phyloP scores from a whole-genome alignment of 2,329 filamentous ascomycete genomes.

The Fusarium coffeatum region DNA sequence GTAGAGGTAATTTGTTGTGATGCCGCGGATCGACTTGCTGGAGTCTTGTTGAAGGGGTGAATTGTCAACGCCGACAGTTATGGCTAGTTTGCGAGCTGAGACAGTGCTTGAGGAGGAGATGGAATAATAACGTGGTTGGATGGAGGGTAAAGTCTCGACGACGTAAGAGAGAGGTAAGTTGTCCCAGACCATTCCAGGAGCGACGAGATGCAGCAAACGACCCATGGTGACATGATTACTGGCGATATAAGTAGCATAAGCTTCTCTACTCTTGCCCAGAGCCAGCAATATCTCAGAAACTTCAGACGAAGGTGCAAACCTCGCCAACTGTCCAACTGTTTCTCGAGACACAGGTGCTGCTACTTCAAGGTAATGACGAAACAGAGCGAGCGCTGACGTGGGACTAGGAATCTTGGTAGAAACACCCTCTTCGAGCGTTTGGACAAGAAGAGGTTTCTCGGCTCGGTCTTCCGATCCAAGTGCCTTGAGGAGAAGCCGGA shows the following conservation, averaged over 20 bases:
- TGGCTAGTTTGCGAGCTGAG: conserved; percentile 40
- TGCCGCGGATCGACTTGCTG: conserved; percentile 29
- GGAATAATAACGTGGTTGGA: conserved; percentile 67
- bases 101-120: conserved; percentile 67
- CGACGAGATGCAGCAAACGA: conserved; percentile 37
- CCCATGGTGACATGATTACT: conserved; percentile 45
- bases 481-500: conserved; percentile 46
- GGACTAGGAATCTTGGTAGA: conserved; percentile 52
- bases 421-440: conserved; percentile 34
- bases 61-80: conserved; percentile 40
- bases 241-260: conserved; percentile 34
- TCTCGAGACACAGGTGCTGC: conserved; percentile 54
- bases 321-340: conserved; percentile 49
- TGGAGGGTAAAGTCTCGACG: conserved; percentile 64
- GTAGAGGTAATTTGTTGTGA: conserved; percentile 47
- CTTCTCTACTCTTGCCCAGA: conserved; percentile 37
- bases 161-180: conserved; percentile 60
- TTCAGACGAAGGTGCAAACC: conserved; percentile 65
- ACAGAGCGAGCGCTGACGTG: conserved; percentile 53
- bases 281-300: conserved; percentile 42
- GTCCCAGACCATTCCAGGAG: conserved; percentile 35
- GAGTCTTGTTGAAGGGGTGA: conserved; percentile 29
- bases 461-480: conserved; percentile 42
- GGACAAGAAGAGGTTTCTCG: conserved; percentile 43
- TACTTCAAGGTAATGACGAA: conserved; percentile 61